phyloP scores from a whole-genome alignment of 1,284 basidiomycete genomes.

The Trichosporon sp. region DNA sequence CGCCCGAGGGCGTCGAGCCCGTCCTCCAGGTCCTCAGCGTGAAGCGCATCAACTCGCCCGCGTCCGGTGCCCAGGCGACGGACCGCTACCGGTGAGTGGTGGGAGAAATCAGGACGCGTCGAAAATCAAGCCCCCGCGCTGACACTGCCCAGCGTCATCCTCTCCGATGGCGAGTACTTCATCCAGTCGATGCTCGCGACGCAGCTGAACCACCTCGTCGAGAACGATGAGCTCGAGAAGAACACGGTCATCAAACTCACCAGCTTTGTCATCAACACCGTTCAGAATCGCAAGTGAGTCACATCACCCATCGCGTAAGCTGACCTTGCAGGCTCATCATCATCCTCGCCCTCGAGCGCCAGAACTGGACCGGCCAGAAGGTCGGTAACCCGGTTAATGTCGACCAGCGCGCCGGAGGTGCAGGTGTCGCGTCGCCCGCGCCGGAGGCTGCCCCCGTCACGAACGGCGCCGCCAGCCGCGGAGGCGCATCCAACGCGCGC shows the following conservation, averaged over 20 bases:
- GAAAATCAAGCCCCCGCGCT: background rate
- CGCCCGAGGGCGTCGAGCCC: constrained; percentile 54
- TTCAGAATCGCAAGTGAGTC: constrained; percentile 74
- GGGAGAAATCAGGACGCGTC: background rate
- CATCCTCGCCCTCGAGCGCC: constrained; percentile 66
- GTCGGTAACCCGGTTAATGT: constrained; percentile 65
- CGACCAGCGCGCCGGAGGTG: constrained; percentile 40
- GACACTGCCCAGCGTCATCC: constrained; percentile 48
- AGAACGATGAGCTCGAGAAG: constrained; percentile 64
- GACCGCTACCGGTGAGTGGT: constrained; percentile 47
- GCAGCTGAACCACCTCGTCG: constrained; percentile 74
- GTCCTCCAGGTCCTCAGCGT: constrained; percentile 75
- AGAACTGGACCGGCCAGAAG: constrained; percentile 59
- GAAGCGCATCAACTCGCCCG: constrained; percentile 60
- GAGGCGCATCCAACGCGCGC: constrained; percentile 32
- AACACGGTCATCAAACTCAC: constrained; percentile 70
- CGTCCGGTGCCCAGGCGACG: constrained; percentile 30
- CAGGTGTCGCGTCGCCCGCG: constrained; percentile 23
- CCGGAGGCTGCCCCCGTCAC: constrained; percentile 25
- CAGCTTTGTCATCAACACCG: constrained; percentile 74
- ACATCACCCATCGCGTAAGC: background rate
- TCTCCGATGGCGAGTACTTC: constrained; percentile 71
- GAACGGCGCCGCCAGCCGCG: constrained; percentile 12
- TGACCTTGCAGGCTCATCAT: constrained; percentile 67
- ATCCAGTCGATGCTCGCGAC: constrained; percentile 94